Conservation (phyloP, 1,139 yeast species). For the Candida smagusa region DNA sequence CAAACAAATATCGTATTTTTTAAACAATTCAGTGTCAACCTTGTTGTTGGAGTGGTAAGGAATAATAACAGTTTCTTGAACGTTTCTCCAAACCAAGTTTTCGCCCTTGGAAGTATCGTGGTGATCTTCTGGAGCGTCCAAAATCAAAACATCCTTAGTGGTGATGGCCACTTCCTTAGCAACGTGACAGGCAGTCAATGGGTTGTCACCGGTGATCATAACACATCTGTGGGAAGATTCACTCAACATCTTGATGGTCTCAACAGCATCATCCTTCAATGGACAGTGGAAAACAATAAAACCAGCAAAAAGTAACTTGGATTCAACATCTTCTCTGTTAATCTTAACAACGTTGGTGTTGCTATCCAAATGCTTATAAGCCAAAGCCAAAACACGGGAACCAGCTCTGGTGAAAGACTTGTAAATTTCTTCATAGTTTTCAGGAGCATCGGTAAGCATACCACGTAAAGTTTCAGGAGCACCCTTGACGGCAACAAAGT, state of each 20-base stretch:
- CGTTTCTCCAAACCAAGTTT: slow-evolving; percentile 77
- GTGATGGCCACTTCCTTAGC: slow-evolving; percentile 91
- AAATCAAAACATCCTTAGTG: slow-evolving; percentile 72
- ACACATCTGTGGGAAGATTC: slow-evolving; percentile 93
- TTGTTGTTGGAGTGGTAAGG: slow-evolving; percentile 65
- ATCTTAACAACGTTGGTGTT: slow-evolving; percentile 50
- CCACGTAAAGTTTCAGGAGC: slow-evolving; percentile 96
- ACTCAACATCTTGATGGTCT: slow-evolving; percentile 86
- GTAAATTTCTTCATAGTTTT: slow-evolving; percentile 77
- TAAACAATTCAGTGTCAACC: slow-evolving; percentile 57
- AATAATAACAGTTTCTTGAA: slow-evolving; percentile 68
- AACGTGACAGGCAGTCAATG: slow-evolving; percentile 96
- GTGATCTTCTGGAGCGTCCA: slow-evolving; percentile 80
- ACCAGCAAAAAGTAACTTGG: slow-evolving; percentile 77
- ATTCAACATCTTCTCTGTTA: slow-evolving; percentile 74
- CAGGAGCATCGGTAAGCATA: slow-evolving; percentile 73
- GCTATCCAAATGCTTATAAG: slow-evolving; percentile 68
- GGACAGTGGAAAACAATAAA: slow-evolving; percentile 98
- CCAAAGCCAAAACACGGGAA: slow-evolving; percentile 92
- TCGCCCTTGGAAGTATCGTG: slow-evolving; percentile 52
- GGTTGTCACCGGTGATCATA: slow-evolving; percentile 99
- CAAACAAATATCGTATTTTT: slow-evolving; percentile 79
- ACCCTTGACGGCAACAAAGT: slow-evolving; percentile 90
- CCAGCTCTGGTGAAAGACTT: slow-evolving; percentile 94
- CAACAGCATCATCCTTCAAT: slow-evolving; percentile 87